These are phyloP conservation scores for Aspergillus calidoustus DNA, from an alignment of 2,329 filamentous ascomycete genomes.

Conservation along the genomic window DNA sequence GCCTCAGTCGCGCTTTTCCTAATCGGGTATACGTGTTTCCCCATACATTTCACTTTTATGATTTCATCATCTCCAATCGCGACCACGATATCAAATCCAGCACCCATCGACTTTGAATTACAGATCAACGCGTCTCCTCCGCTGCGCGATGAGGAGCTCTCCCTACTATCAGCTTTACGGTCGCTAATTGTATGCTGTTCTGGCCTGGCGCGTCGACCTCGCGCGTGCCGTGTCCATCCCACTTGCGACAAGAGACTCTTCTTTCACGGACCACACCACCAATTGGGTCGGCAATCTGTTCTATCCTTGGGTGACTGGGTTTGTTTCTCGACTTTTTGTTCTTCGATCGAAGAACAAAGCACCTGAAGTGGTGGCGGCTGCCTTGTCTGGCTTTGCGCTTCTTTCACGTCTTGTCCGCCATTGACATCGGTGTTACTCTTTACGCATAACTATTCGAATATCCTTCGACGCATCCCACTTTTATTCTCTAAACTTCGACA, in stretches of 20 bases:
- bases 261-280: conserved; percentile 1
- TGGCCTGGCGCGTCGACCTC: background rate
- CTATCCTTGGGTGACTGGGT: background rate
- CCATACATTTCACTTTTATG: conserved; percentile 4
- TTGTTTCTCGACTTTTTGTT: conserved; percentile 4
- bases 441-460: conserved; percentile 9
- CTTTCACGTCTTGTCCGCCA: background rate
- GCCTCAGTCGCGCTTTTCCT: conserved; percentile 13
- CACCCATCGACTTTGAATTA: background rate
- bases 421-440: conserved; percentile 1
- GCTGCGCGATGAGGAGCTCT: background rate
- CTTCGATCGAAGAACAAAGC: conserved; percentile 7
- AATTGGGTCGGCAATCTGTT: background rate
- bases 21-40: conserved; percentile 16
- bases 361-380: conserved; percentile 8
- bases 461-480: background rate
- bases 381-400: conserved; percentile 7
- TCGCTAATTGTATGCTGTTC: background rate
- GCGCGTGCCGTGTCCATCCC: conserved; percentile 7
- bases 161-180: background rate
- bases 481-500: background rate
- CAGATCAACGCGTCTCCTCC: background rate
- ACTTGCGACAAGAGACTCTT: background rate
- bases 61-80: background rate
- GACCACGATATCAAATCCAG: background rate